Evolutionary conservation across 140 eudicot species (phyloP).

Genomic region (Ambrosia hybrid): DNA sequence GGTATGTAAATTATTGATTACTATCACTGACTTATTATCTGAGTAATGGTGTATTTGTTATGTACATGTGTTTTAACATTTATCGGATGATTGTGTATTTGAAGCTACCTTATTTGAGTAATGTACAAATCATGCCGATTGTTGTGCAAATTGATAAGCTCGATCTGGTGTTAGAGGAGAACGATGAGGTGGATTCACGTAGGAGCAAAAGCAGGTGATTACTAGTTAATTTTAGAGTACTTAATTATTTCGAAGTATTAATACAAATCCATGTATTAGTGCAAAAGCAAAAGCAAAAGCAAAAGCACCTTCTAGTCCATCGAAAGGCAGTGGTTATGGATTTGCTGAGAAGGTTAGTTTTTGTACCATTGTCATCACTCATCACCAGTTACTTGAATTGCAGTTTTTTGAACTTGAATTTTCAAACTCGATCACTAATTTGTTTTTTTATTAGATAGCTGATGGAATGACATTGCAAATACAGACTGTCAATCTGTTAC

Average conservation of each 20-base stretch:
- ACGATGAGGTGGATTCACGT: slow-evolving; percentile 56
- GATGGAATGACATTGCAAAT: slow-evolving; percentile 98
- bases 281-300: neutral
- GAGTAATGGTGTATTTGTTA: slow-evolving; percentile 9
- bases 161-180: slow-evolving; percentile 89
- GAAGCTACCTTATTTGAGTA: slow-evolving; percentile 86
- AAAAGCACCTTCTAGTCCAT: slow-evolving; percentile 48
- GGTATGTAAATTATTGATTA: slow-evolving; percentile 38
- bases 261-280: slow-evolving; percentile 29
- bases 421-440: neutral
- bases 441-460: slow-evolving; percentile 60
- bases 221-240: slow-evolving; percentile 9
- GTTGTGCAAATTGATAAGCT: slow-evolving; percentile 85
- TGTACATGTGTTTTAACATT: slow-evolving; percentile 1
- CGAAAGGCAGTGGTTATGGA: slow-evolving; percentile 79
- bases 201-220: slow-evolving; percentile 66
- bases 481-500: slow-evolving; percentile 69
- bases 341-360: slow-evolving; percentile 84
- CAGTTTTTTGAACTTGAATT: neutral
- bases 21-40: neutral
- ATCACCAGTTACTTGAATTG: neutral
- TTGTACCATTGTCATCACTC: neutral
- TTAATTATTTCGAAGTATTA: neutral
- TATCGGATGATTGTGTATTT: slow-evolving; percentile 18
- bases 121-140: slow-evolving; percentile 91